phyloP scores from a whole-genome alignment of 78 protist genomes.

The Dictyostelium brefeldianum region DNA sequence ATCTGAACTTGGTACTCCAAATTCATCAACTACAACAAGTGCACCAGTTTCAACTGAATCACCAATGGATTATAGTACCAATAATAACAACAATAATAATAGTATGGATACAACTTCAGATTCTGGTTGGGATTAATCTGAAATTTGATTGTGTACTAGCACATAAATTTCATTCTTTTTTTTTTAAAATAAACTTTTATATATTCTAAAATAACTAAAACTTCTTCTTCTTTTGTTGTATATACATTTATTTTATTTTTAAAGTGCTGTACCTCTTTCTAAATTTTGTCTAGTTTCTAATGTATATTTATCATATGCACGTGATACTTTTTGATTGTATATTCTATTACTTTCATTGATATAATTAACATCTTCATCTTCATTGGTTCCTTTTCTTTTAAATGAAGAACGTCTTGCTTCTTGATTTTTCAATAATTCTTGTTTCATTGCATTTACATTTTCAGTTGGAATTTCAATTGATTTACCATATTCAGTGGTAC shows the following conservation, averaged over 20 bases:
- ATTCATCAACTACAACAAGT: conserved; percentile 7
- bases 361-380: conserved; percentile 87
- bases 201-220: no score
- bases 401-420: conserved; percentile 22
- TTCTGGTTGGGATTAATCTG: conserved; percentile 4
- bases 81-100: neutral
- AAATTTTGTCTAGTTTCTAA: conserved; percentile 89
- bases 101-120: neutral
- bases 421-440: conserved; percentile 59
- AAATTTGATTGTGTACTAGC: no score
- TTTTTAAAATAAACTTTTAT: no score
- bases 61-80: neutral
- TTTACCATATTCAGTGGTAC: conserved; percentile 37
- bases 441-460: conserved; percentile 76
- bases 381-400: conserved; percentile 55
- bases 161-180: no score
- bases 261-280: conserved; percentile 93
- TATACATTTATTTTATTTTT: neutral
- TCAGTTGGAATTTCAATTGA: conserved; percentile 10
- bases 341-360: conserved; percentile 90
- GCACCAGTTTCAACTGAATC: neutral
- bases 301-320: conserved; percentile 89
- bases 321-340: conserved; percentile 82
- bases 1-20: neutral
- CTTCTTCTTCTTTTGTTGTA: no score